Evolutionary conservation across 768 basidiomycete species (phyloP), one percentile per base, ranked within the genome.

Genomic region (Boletus speciosus): DNA sequence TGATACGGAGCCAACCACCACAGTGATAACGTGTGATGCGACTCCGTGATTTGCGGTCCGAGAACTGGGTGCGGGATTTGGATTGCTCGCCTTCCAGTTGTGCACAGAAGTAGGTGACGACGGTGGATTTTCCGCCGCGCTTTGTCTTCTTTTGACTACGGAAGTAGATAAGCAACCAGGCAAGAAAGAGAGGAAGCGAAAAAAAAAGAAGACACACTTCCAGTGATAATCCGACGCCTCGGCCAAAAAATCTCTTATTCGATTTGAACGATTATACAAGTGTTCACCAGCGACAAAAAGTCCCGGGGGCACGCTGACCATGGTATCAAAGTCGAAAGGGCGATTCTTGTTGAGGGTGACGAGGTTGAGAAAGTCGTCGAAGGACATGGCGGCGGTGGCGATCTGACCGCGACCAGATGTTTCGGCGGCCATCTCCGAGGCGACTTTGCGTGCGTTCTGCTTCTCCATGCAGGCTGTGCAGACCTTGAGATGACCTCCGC

Each of bases 191-290:
- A n/a, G 6, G 10, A 14, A 9, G 12, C 12, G 19, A n/a, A 10
- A 25, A 19, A 25, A 27, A 25, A n/a, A 35, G 25, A 27, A 27
- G 34, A 69, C 69, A 6, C 34, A 70, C 69, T 70, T 70, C 69
- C 70, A 70, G 35, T 72, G 69, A 47, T 72, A 70, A 53, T 70
- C 70, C 2, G 69, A 70, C 12, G 69, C 69, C 45, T 71, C 70
- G 1, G 69, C 70, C 4, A 70, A 43, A 56, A 61, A 65, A 46
- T 71, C 70, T 56, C 70, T 66, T 58, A 72, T 65, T 59, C 66
- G 65, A 56, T 72, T 70, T 0, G 70, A 72, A 41, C 68, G 67
- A 57, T 70, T 70, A 51, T 72, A 72, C 2, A 72, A 29, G 40
- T 72, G 70, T 59, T 70, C 69, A 3, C 68, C 70, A 8, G 55